Evolutionary conservation across 2,329 filamentous ascomycete species (phyloP).

Genomic region (Clonostachys sp.): DNA sequence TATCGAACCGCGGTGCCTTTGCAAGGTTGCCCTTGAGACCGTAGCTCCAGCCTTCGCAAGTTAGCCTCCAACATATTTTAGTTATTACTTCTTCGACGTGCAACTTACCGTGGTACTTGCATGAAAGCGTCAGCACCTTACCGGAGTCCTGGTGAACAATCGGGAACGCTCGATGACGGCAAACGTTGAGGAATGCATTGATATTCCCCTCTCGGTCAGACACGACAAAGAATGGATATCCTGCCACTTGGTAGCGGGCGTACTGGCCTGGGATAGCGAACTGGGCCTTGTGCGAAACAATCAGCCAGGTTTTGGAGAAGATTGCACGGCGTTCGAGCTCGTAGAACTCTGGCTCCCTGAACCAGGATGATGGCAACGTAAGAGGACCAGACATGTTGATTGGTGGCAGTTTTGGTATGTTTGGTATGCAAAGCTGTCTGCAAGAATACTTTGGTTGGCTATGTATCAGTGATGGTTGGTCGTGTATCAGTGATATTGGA

Average conservation of each 20-base stretch:
- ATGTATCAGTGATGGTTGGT: too few species aligned
- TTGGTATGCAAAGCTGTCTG: too few species aligned
- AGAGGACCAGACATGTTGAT: too few species aligned
- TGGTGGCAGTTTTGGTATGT: too few species aligned
- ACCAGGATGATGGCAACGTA: conserved; percentile 12
- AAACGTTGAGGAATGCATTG: conserved; percentile 59
- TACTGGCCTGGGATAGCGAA: conserved; percentile 41
- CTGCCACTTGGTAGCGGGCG: conserved; percentile 47
- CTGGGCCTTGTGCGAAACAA: conserved; percentile 10
- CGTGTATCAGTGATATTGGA: too few species aligned
- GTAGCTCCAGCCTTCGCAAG: conserved; percentile 34
- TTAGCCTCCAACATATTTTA: background rate
- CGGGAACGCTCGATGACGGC: conserved; percentile 55
- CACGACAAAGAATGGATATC: conserved; percentile 49
- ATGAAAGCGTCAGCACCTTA: conserved; percentile 41
- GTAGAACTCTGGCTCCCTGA: conserved; percentile 35
- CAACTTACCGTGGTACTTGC: conserved; percentile 4
- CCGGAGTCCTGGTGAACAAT: conserved; percentile 48
- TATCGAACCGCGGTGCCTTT: conserved; percentile 36
- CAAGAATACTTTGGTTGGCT: too few species aligned
- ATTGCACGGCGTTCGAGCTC: conserved; percentile 45
- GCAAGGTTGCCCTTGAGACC: conserved; percentile 32
- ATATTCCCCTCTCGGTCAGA: conserved; percentile 44
- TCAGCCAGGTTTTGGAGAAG: conserved; percentile 45
- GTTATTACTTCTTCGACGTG: background rate